phyloP scores from a whole-genome alignment of 305 asterid species.

The Fraxinus baroniana region DNA sequence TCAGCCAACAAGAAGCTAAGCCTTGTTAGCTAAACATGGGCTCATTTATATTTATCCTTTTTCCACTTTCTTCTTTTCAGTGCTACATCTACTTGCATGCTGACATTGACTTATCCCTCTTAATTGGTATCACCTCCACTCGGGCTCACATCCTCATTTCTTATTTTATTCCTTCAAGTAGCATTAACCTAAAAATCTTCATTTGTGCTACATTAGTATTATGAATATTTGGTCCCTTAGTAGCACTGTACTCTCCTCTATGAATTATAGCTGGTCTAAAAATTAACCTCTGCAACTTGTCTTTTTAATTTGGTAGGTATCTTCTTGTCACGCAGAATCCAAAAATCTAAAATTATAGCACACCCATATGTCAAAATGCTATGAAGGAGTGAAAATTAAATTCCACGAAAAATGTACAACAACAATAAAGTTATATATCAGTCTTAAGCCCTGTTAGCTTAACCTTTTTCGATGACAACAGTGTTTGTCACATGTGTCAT shows the following conservation, averaged over 20 bases:
- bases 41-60: neutral
- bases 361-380: neutral
- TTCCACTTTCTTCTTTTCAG: neutral
- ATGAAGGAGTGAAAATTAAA: neutral
- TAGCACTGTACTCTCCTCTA: neutral
- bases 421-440: neutral
- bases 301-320: neutral
- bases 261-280: neutral
- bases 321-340: neutral
- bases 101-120: neutral
- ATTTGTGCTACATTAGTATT: neutral
- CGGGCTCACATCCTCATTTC: neutral
- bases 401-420: neutral
- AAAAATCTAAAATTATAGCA: neutral
- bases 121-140: neutral
- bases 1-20: neutral
- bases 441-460: neutral
- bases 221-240: neutral
- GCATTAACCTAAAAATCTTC: neutral
- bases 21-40: neutral
- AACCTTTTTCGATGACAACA: neutral
- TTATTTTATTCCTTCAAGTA: neutral
- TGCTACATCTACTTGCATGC: neutral
- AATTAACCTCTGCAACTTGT: neutral
- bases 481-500: neutral